A percentile compares a stretch with the other conserved stretches of the same genome.
Conservation (phyloP, 164 flowering plant genomes). For the Sedum album region DNA sequence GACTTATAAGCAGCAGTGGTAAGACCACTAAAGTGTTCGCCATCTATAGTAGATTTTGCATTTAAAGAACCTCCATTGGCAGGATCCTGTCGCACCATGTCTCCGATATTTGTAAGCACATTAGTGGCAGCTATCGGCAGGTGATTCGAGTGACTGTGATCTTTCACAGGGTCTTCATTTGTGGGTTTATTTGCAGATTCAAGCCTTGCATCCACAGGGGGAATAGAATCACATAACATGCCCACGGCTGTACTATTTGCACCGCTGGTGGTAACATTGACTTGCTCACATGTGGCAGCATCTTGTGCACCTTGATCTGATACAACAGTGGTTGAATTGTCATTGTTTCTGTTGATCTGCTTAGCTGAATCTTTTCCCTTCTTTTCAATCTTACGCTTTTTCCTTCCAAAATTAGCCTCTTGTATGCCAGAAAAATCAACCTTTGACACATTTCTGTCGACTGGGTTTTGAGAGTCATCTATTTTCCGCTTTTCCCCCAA, state of each 20-base stretch:
- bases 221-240: background rate
- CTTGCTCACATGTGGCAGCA: background rate
- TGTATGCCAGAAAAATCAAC: background rate
- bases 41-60: background rate
- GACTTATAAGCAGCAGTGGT: background rate
- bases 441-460: background rate
- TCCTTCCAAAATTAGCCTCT: background rate
- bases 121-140: background rate
- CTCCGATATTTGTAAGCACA: background rate
- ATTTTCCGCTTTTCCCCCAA: background rate
- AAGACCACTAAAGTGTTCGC: background rate
- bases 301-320: background rate
- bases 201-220: background rate
- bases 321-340: background rate
- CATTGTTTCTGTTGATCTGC: background rate
- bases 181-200: background rate
- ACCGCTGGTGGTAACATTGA: background rate
- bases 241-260: background rate
- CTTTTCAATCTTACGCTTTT: background rate
- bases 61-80: background rate
- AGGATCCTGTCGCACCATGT: background rate
- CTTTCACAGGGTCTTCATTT: background rate
- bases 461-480: background rate
- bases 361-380: background rate
- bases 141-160: background rate